Percentiles rank a stretch among this genome's conserved stretches.
Conservation (phyloP, 805 yeast genomes). For the Saccharomyces kudriavzevii region DNA sequence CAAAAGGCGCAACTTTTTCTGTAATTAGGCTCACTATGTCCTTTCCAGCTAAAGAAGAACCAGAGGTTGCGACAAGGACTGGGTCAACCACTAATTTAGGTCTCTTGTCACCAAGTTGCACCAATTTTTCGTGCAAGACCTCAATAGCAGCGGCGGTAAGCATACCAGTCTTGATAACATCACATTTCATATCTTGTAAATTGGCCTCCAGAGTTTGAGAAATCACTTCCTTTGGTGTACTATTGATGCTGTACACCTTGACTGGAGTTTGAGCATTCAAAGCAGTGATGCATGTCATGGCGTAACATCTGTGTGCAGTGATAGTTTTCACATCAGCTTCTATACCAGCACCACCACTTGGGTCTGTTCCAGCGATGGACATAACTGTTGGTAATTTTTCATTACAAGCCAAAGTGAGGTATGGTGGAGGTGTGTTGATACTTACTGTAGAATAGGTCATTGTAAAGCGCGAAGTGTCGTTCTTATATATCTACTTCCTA, state of each 20-base stretch:
- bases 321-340: slow-evolving; percentile 83
- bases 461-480: neutral
- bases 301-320: slow-evolving; percentile 67
- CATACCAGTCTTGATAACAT: slow-evolving; percentile 78
- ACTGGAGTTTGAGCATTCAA: slow-evolving; percentile 68
- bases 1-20: slow-evolving; percentile 41
- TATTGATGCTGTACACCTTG: slow-evolving; percentile 35
- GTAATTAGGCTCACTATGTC: slow-evolving; percentile 34
- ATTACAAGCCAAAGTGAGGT: slow-evolving; percentile 16
- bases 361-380: slow-evolving; percentile 68
- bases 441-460: slow-evolving; percentile 13
- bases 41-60: slow-evolving; percentile 46
- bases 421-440: slow-evolving; percentile 29
- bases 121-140: slow-evolving; percentile 35
- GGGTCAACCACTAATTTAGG: slow-evolving; percentile 64
- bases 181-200: slow-evolving; percentile 51
- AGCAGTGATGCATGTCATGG: slow-evolving; percentile 68
- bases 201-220: slow-evolving; percentile 43
- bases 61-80: slow-evolving; percentile 77
- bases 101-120: slow-evolving; percentile 21
- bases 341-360: slow-evolving; percentile 87
- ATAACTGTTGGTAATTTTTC: slow-evolving; percentile 35
- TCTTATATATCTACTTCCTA: neutral
- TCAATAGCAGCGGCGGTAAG: slow-evolving; percentile 47
- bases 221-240: slow-evolving; percentile 39